Evolutionary conservation across 208 protist species (phyloP), one percentile per base, ranked within the genome.

Genomic region (Plasmodiophora brassicae): DNA sequence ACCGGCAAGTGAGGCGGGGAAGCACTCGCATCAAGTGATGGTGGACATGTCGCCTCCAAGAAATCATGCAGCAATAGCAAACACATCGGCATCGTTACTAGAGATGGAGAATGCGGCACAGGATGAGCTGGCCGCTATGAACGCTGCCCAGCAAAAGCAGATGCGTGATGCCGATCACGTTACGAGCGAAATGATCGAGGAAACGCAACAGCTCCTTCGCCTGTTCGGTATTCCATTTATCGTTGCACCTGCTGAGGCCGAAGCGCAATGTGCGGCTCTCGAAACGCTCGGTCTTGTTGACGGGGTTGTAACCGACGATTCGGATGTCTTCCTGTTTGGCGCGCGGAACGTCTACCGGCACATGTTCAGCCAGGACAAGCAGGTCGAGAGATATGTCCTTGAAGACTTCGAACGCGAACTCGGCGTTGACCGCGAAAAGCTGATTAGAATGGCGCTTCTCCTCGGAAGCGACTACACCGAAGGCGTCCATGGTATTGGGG

Each of bases 231-330:
- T 86, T 32, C 72, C 85, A n/a, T 88, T 54, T 32, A 14, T 91
- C 0, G 85, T 85, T 1, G 84, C 86, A 20, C 89, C 89, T 0
- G 46, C 71, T 43, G 90, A 91, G 87, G 90, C 90, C 14, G 90
- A 91, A 87, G 90, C 90, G 45, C 88, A 91, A 46, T 91, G 90
- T 72, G 90, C 90, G 0, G 36, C 22, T 28, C 88, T 91, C 46
- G 88, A 88, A 60, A 0, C 8, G 54, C n/a, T 71, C 0, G 93
- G 93, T 25, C 91, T 97, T 32, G 94, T 96, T 20, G 94, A 98
- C 90, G 97, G 95, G n/a, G 94, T 97, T 36, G 96, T 98, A 86
- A 97, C 96, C 0, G 96, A 98, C 89, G 97, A 98, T 92, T 95
- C 93, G 88, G 97, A 98, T 92, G 94, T 96, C 8, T 94, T 98